These are phyloP conservation scores for Rhizopogon vinicolor DNA, from an alignment of 768 basidiomycete species.

Conservation along the genomic window DNA sequence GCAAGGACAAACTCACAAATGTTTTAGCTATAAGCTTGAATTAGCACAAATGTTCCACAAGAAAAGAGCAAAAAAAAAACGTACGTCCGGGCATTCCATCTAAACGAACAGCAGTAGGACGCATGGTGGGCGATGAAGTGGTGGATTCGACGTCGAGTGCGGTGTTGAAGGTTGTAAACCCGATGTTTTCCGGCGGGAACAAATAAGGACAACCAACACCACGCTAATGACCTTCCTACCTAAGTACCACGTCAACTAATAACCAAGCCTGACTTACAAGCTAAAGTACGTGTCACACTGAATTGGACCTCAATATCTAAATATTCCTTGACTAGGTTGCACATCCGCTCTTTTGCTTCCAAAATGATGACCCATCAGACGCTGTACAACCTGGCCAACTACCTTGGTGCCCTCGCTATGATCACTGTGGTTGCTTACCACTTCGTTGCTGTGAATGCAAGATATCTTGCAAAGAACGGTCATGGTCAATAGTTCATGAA, in stretches of 20 bases:
- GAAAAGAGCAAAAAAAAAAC: conserved; percentile 24
- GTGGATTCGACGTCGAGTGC: conserved; percentile 2
- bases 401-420: conserved; percentile 83
- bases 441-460: conserved; percentile 81
- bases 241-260: too few relatives aligned
- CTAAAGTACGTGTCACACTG: conserved; percentile 10
- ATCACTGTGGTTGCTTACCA: conserved; percentile 86
- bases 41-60: conserved; percentile 2
- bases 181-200: conserved; percentile 26
- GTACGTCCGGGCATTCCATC: conserved; percentile 84
- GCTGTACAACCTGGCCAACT: conserved; percentile 77
- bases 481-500: conserved; percentile 10
- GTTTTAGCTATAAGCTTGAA: conserved; percentile 52
- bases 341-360: neutral
- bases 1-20: conserved; percentile 56
- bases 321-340: neutral
- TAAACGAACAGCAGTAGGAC: conserved; percentile 44
- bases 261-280: neutral
- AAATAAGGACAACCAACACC: conserved; percentile 30
- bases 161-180: conserved; percentile 5
- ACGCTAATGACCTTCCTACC: conserved; percentile 2
- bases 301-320: neutral
- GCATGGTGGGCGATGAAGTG: conserved; percentile 34
- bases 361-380: conserved; percentile 80
- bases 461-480: conserved; percentile 31